These are phyloP conservation scores for Monosporascus sp. DNA, from an alignment of 2,329 filamentous ascomycete species.

Conservation along the genomic window DNA sequence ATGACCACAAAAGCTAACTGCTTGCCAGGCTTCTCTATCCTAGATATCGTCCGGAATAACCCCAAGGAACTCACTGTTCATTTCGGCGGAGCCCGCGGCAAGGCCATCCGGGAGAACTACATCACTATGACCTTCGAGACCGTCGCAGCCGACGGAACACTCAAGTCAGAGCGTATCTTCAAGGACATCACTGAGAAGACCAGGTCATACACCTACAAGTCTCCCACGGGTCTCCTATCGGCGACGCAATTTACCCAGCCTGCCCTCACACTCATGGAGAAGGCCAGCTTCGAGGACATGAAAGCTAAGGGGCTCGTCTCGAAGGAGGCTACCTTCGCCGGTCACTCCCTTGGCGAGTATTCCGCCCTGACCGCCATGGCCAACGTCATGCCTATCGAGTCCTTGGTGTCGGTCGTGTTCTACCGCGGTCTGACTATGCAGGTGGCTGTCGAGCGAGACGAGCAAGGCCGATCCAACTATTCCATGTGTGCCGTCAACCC, in stretches of 20 bases:
- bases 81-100: conserved; percentile 93
- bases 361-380: conserved; percentile 92
- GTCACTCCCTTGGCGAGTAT: conserved; percentile 97
- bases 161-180: conserved; percentile 99
- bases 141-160: conserved; percentile 82
- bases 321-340: conserved; percentile 92
- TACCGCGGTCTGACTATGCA: conserved; percentile 99
- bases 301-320: conserved; percentile 93
- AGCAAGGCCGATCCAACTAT: conserved; percentile 90
- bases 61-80: conserved; percentile 97
- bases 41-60: conserved; percentile 99
- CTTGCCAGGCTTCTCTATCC: conserved; percentile 77
- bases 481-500: conserved; percentile 99
- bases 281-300: conserved; percentile 99
- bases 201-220: conserved; percentile 93
- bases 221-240: conserved; percentile 87
- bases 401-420: conserved; percentile 95
- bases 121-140: conserved; percentile 99
- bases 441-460: conserved; percentile 95
- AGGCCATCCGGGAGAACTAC: conserved; percentile 97
- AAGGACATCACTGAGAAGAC: conserved; percentile 94
- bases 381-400: conserved; percentile 99
- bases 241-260: conserved; percentile 99
- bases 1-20: conserved; percentile 3
- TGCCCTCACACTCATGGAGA: conserved; percentile 97